Conservation (phyloP, 768 basidiomycete genomes). For the Tulasnella sp. region DNA sequence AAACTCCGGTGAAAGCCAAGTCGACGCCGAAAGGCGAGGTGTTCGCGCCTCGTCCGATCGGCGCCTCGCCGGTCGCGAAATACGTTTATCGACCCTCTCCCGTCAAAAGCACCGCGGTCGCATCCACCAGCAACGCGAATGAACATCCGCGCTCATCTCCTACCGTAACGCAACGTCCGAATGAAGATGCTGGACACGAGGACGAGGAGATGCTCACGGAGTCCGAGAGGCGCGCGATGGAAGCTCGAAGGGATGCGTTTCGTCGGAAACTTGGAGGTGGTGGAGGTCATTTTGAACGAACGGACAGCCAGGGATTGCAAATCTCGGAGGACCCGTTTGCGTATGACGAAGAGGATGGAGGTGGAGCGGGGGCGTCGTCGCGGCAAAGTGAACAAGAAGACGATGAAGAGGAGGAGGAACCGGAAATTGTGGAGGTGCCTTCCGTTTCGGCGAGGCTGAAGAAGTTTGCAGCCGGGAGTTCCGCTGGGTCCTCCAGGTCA, state of each 20-base stretch:
- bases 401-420: neutral
- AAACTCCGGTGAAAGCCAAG: neutral
- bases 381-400: constrained; percentile 16
- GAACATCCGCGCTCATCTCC: neutral
- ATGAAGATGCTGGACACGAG: constrained; percentile 39
- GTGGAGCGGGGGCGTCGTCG: constrained; percentile 20
- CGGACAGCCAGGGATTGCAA: constrained; percentile 31
- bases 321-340: constrained; percentile 38
- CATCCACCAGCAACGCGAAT: too few species aligned
- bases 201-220: constrained; percentile 37
- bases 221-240: constrained; percentile 40
- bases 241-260: constrained; percentile 33
- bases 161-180: constrained; percentile 30
- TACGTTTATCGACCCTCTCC: constrained; percentile 49
- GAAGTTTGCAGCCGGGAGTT: constrained; percentile 23
- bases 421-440: constrained; percentile 27
- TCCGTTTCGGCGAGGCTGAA: constrained; percentile 26
- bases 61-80: constrained; percentile 46
- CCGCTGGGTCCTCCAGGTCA: neutral
- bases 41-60: neutral
- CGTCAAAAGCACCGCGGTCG: constrained; percentile 30
- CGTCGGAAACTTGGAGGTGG: constrained; percentile 32
- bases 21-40: neutral
- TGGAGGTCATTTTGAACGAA: constrained; percentile 29
- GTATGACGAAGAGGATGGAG: constrained; percentile 37